phyloP scores from a whole-genome alignment of 345 rosid genomes.

The Aethionema arabicum region DNA sequence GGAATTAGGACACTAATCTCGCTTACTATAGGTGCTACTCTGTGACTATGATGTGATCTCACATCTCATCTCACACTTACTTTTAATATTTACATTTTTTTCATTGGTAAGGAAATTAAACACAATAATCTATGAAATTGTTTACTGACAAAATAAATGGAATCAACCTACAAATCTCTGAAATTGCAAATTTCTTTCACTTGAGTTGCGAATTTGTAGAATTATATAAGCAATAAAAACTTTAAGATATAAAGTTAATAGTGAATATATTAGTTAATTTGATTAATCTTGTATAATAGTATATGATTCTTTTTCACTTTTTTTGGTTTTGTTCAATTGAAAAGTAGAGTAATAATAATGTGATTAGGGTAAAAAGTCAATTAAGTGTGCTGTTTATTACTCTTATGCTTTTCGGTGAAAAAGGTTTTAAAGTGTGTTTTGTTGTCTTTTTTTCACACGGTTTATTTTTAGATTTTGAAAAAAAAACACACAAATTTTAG shows the following conservation, averaged over 20 bases:
- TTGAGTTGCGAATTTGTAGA: no score
- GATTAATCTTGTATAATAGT: no score
- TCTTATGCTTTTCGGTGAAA: constrained; percentile 42
- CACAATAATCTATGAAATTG: no score
- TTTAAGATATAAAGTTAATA: no score
- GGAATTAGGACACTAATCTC: constrained; percentile 40
- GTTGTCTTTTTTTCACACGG: constrained; percentile 26
- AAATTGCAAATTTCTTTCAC: no score
- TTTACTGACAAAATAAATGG: no score
- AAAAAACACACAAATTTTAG: not conserved
- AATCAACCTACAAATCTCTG: no score
- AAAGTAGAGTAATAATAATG: constrained; percentile 7
- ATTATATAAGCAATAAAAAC: no score
- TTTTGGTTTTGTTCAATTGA: constrained; percentile 1
- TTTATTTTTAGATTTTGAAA: not conserved
- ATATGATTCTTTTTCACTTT: not conserved
- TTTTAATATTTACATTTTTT: not conserved
- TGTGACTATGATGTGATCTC: constrained; percentile 14
- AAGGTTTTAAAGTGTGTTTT: constrained; percentile 28
- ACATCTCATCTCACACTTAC: constrained; percentile 1
- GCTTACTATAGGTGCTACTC: constrained; percentile 15
- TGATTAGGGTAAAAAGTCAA: constrained; percentile 34
- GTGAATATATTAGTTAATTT: no score
- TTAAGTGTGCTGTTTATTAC: constrained; percentile 38
- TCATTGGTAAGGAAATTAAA: no score